A percentile compares a stretch with the other conserved stretches of the same genome.
phyloP scores from a whole-genome alignment of 768 basidiomycete species.

The Cantharellus anzutake region DNA sequence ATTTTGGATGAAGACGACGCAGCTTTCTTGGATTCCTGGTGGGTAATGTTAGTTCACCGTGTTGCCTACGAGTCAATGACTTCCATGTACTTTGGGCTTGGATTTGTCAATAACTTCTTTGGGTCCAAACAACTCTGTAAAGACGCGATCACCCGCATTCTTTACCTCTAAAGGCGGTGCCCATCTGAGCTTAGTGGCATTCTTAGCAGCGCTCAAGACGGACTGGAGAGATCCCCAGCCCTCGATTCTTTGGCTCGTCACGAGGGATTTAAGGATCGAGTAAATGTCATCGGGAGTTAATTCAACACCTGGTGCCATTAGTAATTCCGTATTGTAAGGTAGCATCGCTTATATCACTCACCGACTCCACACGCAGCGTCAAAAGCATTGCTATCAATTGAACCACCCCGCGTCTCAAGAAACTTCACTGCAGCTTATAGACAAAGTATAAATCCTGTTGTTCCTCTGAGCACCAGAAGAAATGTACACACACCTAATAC shows the following conservation, averaged over 20 bases:
- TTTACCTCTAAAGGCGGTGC: constrained; percentile 72
- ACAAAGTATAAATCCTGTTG: too few species aligned
- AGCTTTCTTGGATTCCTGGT: constrained; percentile 10
- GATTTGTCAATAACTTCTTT: constrained; percentile 41
- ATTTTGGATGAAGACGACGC: constrained; percentile 11
- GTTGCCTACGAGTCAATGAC: constrained; percentile 16
- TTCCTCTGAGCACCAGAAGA: too few species aligned
- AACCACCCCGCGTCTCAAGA: constrained; percentile 35
- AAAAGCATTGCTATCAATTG: constrained; percentile 53
- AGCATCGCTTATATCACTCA: constrained; percentile 21
- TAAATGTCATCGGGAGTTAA: constrained; percentile 51
- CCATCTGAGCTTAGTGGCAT: constrained; percentile 51
- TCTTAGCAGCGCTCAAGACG: constrained; percentile 43
- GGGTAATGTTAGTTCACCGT: constrained; percentile 10
- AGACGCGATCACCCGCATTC: constrained; percentile 53
- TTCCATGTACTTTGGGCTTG: constrained; percentile 21
- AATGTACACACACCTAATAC: constrained; percentile 42
- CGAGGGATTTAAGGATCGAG: constrained; percentile 33
- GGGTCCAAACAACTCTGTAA: constrained; percentile 47
- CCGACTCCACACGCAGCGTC: constrained; percentile 74
- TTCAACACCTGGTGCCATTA: constrained; percentile 41
- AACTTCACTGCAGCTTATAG: constrained; percentile 44
- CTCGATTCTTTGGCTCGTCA: constrained; percentile 31
- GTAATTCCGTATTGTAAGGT: background rate
- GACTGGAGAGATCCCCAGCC: constrained; percentile 66